Evolutionary conservation across 345 rosid genomes (phyloP).

Genomic region (Triadica sebifera): DNA sequence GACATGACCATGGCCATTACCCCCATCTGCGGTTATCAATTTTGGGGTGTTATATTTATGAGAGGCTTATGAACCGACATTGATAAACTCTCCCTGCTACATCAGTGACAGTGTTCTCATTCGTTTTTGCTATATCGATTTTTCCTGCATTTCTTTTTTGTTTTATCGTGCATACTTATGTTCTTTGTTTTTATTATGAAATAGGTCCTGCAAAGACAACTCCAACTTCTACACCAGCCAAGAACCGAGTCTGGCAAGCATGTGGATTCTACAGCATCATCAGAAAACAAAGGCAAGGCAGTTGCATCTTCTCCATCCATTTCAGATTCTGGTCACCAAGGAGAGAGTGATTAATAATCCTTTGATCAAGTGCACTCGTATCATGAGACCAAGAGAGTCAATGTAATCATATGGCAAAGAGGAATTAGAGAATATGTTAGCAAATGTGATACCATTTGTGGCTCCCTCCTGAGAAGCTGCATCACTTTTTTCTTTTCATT

Average conservation of each 20-base stretch:
- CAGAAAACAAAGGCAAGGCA: constrained; percentile 43
- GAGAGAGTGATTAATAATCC: constrained; percentile 14
- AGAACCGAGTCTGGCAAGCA: constrained; percentile 22
- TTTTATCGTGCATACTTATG: no score
- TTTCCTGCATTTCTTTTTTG: no score
- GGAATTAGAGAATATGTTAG: neutral
- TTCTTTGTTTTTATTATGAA: neutral
- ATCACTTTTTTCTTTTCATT: neutral
- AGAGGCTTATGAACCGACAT: neutral
- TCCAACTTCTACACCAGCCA: constrained; percentile 27
- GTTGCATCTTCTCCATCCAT: constrained; percentile 22
- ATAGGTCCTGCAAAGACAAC: constrained; percentile 44
- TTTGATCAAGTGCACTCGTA: constrained; percentile 1
- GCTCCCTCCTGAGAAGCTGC: neutral
- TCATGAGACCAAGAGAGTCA: neutral
- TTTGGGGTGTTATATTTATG: neutral
- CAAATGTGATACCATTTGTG: neutral
- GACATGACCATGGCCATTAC: neutral
- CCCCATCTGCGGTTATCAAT: neutral
- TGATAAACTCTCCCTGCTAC: neutral
- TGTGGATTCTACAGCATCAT: constrained; percentile 10
- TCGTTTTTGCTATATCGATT: neutral
- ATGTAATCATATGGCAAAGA: neutral
- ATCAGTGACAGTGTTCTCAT: neutral
- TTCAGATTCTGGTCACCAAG: constrained; percentile 8